phyloP scores from a whole-genome alignment of 306 rosid species.

The Trifolium pratense region DNA sequence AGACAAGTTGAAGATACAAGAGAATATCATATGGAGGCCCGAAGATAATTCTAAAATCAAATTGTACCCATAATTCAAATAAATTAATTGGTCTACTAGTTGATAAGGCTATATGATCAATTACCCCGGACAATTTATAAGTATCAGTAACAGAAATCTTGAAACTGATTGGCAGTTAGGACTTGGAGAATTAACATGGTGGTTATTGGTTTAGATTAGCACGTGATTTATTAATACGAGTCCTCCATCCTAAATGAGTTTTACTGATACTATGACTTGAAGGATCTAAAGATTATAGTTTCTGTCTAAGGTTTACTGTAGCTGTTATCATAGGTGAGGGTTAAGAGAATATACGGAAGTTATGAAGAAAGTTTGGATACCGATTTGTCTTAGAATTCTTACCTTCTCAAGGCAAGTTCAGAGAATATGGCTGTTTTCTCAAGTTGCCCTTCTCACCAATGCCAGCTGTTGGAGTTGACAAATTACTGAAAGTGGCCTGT shows the following conservation, averaged over 20 bases:
- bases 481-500: not conserved
- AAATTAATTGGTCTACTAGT: not conserved
- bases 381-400: not conserved
- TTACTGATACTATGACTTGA: not conserved
- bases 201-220: not conserved
- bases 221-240: not conserved
- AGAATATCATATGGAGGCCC: not conserved
- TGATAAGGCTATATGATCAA: not conserved
- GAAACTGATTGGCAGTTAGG: not conserved
- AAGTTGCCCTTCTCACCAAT: slow-evolving; percentile 2
- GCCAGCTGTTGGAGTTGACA: slow-evolving; percentile 1
- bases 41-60: not conserved
- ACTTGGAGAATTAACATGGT: not conserved
- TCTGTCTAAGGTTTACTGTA: not conserved
- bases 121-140: not conserved
- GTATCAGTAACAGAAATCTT: not conserved
- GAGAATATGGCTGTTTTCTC: not conserved
- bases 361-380: not conserved
- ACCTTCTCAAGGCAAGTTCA: not conserved
- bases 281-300: slow-evolving; percentile 18
- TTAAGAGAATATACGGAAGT: not conserved
- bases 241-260: not conserved
- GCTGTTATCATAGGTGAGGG: not conserved
- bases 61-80: not conserved
- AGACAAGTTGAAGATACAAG: slow-evolving; percentile 5